Evolutionary conservation across 331 rosid species (phyloP), one percentile per base, ranked within the genome.

Genomic region (Rosa hybrid): DNA sequence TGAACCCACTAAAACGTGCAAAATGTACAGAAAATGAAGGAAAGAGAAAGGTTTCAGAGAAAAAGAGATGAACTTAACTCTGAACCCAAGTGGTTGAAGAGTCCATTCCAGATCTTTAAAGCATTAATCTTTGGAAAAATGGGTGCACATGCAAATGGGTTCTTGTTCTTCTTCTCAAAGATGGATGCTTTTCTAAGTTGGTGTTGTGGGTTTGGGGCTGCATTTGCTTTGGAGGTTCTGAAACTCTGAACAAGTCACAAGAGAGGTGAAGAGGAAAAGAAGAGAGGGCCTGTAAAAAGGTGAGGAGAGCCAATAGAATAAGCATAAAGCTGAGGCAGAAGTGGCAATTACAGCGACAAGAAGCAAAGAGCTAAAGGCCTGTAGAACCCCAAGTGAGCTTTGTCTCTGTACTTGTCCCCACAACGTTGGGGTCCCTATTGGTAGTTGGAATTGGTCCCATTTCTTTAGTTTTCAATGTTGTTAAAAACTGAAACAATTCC

Each of bases 271-370:
- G 77, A 59, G 60, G 12, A 39, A 34, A 34, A 34, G 39, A 34
- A 34, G 39, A 34, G 39, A 34, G 39, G 39, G 39, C 39, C 39
- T 34, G 39, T 34, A 34, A 34, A 57, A 11, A 63, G 49, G 8
- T 27, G 68, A 46, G 25, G 69, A 38, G 44, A 27, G 17, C 21
- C 70, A 64, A 30, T 64, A 65, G 12, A 65, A 65, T n/a, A 45
- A 38, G 71, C 34, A 44, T 54, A 68, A 39, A 42, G 57, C 20
- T 39, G 63, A 62, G 71, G 74, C 34, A 65, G 71, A 51, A 64
- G 57, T 53, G 76, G 79, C 84, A 46, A 56, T 4, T 44, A 75
- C 72, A 75, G 77, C 45, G 76, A 81, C 84, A 76, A 68, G 77
- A 81, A 69, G 77, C 68, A 75, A 81, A 68, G 68, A 44, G 21